Conservation (phyloP, 148 eudicot genomes). For the Chenopodium suecicum region DNA sequence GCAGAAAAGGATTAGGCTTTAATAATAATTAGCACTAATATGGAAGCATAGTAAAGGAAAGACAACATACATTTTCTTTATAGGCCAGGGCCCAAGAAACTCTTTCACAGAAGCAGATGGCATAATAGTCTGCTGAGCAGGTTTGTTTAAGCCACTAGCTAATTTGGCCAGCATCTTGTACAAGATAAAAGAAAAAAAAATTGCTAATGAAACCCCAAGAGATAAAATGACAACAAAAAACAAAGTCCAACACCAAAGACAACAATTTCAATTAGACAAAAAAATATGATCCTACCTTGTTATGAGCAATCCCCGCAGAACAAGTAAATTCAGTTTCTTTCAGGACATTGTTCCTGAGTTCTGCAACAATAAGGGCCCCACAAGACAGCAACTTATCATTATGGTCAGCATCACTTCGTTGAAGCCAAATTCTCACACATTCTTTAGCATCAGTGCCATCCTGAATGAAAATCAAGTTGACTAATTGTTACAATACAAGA, state of each 20-base stretch:
- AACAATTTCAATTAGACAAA: not conserved
- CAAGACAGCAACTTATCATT: conserved; percentile 84
- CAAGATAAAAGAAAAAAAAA: conserved; percentile 7
- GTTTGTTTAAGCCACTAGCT: conserved; percentile 95
- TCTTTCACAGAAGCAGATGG: conserved; percentile 64
- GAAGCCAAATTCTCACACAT: conserved; percentile 64
- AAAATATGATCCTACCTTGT: conserved; percentile 50
- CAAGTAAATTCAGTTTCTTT: conserved; percentile 89
- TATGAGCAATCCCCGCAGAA: conserved; percentile 94
- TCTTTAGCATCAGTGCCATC: conserved; percentile 43
- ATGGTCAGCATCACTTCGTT: conserved; percentile 56
- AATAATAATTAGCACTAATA: not conserved
- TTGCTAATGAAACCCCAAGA: conserved; percentile 10
- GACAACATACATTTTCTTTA: conserved; percentile 81
- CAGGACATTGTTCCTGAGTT: conserved; percentile 85
- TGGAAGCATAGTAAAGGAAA: not conserved
- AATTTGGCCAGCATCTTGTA: conserved; percentile 88
- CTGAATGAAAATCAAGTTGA: conserved; percentile 32
- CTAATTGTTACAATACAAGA: not conserved
- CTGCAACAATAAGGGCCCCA: conserved; percentile 89
- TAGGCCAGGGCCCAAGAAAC: conserved; percentile 74
- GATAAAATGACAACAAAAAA: not conserved
- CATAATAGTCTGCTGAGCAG: conserved; percentile 93
- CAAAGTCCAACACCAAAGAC: not conserved
- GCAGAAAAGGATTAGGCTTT: not conserved